These are phyloP conservation scores for Arabidopsis thaliana DNA, from an alignment of 345 rosid species.

Conservation along the genomic window TAIR10.1 NC_003074.8:4848001-4848500, in stretches of 20 bases:
- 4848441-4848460: not conserved
- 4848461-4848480: not conserved
- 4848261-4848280: too few species aligned
- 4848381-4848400: not conserved
- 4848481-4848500: not conserved
- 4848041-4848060: too few species aligned
- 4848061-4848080: too few species aligned
- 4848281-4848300: not conserved
- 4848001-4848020: too few species aligned
- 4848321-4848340: not conserved
- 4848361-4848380: not conserved
- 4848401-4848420: not conserved
- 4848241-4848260: not conserved
- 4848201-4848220: not conserved
- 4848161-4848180: too few species aligned
- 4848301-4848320: not conserved
- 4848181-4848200: not conserved
- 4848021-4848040: too few species aligned
- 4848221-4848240: not conserved
- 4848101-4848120: too few species aligned
- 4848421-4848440: not conserved
- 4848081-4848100: too few species aligned
- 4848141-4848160: too few species aligned
- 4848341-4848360: not conserved
- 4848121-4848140: too few species aligned